Evolutionary conservation across 106 monocot genomes (phyloP), one percentile per base, ranked within the genome.

Genomic region (Chionographis japonica): DNA sequence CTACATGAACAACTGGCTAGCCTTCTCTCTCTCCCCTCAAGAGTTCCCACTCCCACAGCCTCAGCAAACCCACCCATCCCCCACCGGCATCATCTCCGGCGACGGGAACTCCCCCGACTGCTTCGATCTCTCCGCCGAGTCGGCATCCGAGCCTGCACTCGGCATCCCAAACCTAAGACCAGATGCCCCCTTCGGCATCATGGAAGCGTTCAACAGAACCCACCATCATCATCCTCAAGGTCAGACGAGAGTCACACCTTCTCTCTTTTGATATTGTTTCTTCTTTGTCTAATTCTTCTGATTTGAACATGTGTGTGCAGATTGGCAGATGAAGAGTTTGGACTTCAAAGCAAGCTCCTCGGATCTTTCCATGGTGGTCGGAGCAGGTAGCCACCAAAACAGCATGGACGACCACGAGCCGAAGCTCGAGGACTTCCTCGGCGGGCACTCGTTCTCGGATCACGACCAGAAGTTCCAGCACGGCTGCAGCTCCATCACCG

Each of bases 351-450:
- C 79, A 6, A 75, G 50, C 77, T 78, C 95, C 4, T 95, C 91
- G 4, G 95, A 95, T 76, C 84, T 95, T 0, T 92, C 95, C 17
- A 85, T 88, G 79, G 77, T 95, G 1, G 88, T 95, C 1, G 88
- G 84, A 18, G 91, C 91, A 1, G 83, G 84, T 36, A 80, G 75
- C 55, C 78, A 64, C 62, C 69, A 72, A 43, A 69, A 19, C 52
- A 43, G 51, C 37, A 76, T 68, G 50, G 74, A 68, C 0, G 65
- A 60, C 0, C 82, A 74, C 10, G 81, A 88, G 72, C 95, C 95
- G 12, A 95, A 95, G 79, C 85, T 95, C 10, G 95, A 95, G 58
- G 91, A 91, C 54, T 95, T 95, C 46, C 88, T 95, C 19, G 95
- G 95, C 3, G 91, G 88, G 15, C 68, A 80, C 64, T 84, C 88